Evolutionary conservation across 345 rosid species (phyloP).

Genomic region (Carallia pectinifolia): DNA sequence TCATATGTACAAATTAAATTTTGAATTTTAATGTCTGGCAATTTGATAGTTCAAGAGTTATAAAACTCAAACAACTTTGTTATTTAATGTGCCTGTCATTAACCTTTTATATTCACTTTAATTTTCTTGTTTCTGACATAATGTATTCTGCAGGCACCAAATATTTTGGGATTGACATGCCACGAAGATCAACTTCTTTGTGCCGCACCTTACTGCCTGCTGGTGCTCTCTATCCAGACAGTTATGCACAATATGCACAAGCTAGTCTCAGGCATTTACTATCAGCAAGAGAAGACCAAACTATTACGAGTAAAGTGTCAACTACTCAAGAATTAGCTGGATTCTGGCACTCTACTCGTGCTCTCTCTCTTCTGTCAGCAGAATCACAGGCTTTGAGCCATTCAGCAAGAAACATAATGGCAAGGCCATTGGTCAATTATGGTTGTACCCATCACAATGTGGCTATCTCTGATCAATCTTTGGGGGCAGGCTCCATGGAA

Average conservation of each 20-base stretch:
- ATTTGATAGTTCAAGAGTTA: background rate
- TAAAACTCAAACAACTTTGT: background rate
- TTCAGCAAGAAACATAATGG: conserved; percentile 36
- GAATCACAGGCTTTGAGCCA: conserved; percentile 48
- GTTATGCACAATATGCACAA: conserved; percentile 24
- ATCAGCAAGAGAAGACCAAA: conserved; percentile 21
- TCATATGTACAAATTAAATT: background rate
- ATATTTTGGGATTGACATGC: conserved; percentile 20
- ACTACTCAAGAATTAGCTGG: conserved; percentile 42
- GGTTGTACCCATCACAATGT: conserved; percentile 20
- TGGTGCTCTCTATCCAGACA: conserved; percentile 20
- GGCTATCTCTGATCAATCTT: conserved; percentile 28
- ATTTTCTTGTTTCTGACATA: background rate
- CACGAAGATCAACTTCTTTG: conserved; percentile 24
- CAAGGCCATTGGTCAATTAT: conserved; percentile 32
- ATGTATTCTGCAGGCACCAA: conserved; percentile 25
- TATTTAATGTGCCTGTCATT: background rate
- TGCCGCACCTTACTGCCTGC: conserved; percentile 20
- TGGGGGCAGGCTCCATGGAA: conserved; percentile 10
- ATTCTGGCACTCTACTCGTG: conserved; percentile 56
- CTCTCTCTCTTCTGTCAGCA: conserved; percentile 98
- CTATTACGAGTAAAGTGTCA: conserved; percentile 29
- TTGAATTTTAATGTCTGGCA: background rate
- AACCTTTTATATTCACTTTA: background rate
- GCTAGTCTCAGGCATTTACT: conserved; percentile 14